These are phyloP conservation scores for Neoascochyta sp. DNA, from an alignment of 2,329 filamentous ascomycete species.

Conservation along the genomic window DNA sequence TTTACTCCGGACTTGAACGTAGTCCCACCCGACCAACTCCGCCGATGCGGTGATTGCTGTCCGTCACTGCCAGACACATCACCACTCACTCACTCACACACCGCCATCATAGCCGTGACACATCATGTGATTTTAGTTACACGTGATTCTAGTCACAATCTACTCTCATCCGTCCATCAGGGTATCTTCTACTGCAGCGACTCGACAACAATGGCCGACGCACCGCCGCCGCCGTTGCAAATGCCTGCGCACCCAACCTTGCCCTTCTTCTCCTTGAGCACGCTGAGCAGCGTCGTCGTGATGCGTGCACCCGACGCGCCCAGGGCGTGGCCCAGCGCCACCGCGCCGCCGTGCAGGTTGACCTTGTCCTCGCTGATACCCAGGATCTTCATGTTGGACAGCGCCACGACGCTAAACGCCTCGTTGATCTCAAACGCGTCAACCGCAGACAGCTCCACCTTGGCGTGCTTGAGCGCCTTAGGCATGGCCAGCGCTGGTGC, in stretches of 20 bases:
- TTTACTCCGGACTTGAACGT: no score
- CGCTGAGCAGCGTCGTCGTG: conserved; percentile 81
- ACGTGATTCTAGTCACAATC: no score
- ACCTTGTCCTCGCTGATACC: conserved; percentile 77
- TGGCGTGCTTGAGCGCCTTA: conserved; percentile 94
- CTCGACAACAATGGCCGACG: conserved; percentile 90
- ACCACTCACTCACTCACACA: no score
- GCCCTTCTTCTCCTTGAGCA: conserved; percentile 83
- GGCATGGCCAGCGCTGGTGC: conserved; percentile 90
- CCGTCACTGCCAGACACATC: no score
- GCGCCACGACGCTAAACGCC: conserved; percentile 92
- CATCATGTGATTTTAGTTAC: no score
- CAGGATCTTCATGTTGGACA: conserved; percentile 94
- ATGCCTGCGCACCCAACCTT: conserved; percentile 94
- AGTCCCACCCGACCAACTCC: no score
- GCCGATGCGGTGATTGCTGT: no score
- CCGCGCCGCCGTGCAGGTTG: conserved; percentile 91
- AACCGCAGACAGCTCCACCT: conserved; percentile 69
- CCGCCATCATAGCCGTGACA: no score
- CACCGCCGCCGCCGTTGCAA: conserved; percentile 96
- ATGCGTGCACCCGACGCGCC: conserved; percentile 93
- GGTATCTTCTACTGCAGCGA: conserved; percentile 31
- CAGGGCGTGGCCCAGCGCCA: conserved; percentile 92
- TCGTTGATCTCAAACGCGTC: conserved; percentile 99
- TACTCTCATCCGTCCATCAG: not conserved